phyloP scores from a whole-genome alignment of 306 rosid species.

The Rubus parviflorus region DNA sequence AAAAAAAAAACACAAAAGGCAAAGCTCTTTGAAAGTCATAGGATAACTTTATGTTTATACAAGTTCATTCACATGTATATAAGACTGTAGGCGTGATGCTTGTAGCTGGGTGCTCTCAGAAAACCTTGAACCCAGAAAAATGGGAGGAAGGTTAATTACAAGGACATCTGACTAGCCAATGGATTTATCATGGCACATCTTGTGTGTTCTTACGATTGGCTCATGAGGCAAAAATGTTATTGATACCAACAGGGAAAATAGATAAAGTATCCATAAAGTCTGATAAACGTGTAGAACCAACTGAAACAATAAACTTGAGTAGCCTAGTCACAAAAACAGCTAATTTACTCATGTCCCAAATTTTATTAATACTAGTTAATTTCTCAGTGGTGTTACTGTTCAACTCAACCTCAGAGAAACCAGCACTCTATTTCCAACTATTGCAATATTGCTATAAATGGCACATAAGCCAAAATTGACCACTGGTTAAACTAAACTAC shows the following conservation, averaged over 20 bases:
- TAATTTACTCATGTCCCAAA: neutral
- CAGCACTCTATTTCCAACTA: neutral
- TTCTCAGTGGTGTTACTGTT: neutral
- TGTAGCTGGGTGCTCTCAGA: neutral
- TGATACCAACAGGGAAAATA: neutral
- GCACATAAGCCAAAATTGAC: neutral
- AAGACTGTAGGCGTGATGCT: neutral
- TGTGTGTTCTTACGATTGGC: neutral
- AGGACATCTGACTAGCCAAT: too few relatives aligned
- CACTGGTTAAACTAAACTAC: neutral
- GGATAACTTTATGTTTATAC: neutral
- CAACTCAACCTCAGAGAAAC: slow-evolving; percentile 1
- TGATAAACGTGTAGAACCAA: neutral
- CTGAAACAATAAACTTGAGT: neutral
- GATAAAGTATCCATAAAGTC: neutral
- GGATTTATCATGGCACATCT: too few relatives aligned
- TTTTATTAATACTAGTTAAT: neutral
- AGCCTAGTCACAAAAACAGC: neutral
- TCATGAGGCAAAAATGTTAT: neutral
- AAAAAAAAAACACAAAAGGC: neutral
- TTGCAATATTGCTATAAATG: neutral
- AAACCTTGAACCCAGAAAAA: too few relatives aligned
- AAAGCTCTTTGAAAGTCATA: neutral
- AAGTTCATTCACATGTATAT: neutral
- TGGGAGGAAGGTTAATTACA: too few relatives aligned